A percentile compares a stretch with the other conserved stretches of the same genome.
Evolutionary conservation across 225 moss, liverwort and hornwort genomes (phyloP).

Genomic region (Neckera pumila): DNA sequence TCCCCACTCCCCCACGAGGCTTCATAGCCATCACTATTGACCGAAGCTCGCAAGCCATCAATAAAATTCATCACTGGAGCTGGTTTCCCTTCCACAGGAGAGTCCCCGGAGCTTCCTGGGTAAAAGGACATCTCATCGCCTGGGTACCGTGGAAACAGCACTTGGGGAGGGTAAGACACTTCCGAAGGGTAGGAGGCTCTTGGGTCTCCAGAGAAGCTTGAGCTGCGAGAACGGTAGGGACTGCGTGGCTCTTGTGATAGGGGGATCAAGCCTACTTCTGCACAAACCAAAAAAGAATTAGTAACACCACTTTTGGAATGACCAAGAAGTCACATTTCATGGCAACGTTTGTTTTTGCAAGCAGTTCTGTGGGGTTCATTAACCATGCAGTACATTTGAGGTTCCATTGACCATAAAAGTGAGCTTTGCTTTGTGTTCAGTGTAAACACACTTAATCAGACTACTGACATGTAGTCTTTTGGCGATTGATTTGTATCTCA

Average conservation of each 20-base stretch:
- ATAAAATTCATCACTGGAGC: neutral
- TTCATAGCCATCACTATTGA: slow-evolving; percentile 82
- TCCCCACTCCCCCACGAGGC: slow-evolving; percentile 85
- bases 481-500: neutral
- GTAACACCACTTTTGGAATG: too few relatives aligned
- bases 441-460: neutral
- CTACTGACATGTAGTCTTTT: neutral
- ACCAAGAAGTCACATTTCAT: neutral
- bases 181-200: slow-evolving; percentile 12
- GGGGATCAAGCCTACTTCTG: slow-evolving; percentile 1
- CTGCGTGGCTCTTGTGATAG: slow-evolving; percentile 24
- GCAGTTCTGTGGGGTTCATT: neutral
- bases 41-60: slow-evolving; percentile 37
- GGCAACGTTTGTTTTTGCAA: too few relatives aligned
- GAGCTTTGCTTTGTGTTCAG: neutral
- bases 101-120: slow-evolving; percentile 3
- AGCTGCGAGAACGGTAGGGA: slow-evolving; percentile 25
- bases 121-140: slow-evolving; percentile 9
- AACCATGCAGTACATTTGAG: neutral
- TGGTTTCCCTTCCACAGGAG: neutral
- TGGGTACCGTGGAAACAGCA: slow-evolving; percentile 21
- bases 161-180: slow-evolving; percentile 14
- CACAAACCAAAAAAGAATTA: neutral
- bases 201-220: slow-evolving; percentile 13
- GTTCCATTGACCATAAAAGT: neutral